Percentiles rank a stretch among this genome's conserved stretches.
Conservation (phyloP, 139 green algal genomes). For the Chlamydomonas incerta region DNA sequence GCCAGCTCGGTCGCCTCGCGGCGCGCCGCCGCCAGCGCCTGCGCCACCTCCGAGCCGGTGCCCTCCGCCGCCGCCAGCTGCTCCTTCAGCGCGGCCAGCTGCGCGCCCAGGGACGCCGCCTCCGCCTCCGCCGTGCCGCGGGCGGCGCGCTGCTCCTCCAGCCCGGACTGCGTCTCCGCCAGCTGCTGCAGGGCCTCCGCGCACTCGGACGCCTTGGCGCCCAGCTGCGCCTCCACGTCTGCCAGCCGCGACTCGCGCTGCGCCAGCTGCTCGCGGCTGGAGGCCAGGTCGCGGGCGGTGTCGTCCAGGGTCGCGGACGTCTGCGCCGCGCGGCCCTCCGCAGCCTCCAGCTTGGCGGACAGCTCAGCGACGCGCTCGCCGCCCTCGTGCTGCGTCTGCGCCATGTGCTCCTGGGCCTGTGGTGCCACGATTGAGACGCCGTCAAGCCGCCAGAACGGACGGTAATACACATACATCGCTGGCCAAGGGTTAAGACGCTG, state of each 20-base stretch:
- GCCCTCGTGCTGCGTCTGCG: background rate
- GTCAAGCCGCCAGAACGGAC: no score
- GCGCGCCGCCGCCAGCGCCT: background rate
- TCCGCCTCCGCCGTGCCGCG: background rate
- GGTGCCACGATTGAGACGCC: no score
- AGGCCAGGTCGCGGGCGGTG: background rate
- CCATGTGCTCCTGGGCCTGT: conserved; percentile 15
- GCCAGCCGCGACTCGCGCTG: background rate
- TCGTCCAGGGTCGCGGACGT: background rate
- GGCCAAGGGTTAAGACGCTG: no score
- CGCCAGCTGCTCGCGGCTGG: background rate
- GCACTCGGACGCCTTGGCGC: background rate
- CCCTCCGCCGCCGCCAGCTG: background rate
- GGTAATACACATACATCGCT: no score
- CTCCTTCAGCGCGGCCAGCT: background rate
- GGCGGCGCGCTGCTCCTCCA: background rate
- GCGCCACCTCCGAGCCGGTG: background rate
- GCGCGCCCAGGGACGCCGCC: background rate
- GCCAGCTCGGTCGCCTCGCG: background rate
- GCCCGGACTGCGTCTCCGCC: background rate
- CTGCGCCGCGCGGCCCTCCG: background rate
- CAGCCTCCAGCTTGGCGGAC: background rate
- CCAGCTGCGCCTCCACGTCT: background rate
- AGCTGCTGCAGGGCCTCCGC: background rate
- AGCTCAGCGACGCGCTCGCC: background rate